These are phyloP conservation scores for Solanum chilense DNA, from an alignment of 257 asterid genomes.

Conservation along the genomic window DNA sequence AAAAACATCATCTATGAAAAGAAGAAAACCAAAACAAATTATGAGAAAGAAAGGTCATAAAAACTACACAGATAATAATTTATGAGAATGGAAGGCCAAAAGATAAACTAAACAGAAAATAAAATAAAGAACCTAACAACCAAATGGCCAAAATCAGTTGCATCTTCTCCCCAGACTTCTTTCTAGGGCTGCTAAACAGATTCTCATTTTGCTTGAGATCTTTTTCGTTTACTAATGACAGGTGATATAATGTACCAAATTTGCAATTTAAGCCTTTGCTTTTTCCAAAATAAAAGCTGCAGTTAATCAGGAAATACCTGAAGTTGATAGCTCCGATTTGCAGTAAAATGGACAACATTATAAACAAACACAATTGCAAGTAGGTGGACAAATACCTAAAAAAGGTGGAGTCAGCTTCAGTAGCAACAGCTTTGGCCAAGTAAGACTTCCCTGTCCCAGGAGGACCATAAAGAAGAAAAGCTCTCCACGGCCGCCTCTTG, in stretches of 20 bases:
- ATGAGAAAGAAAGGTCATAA: neutral
- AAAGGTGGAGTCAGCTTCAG: conserved; percentile 97
- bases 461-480: conserved; percentile 96
- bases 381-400: conserved; percentile 51
- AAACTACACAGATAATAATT: neutral
- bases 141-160: neutral
- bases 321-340: neutral
- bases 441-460: conserved; percentile 99
- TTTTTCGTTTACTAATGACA: neutral
- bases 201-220: neutral
- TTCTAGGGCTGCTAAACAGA: neutral
- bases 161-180: neutral
- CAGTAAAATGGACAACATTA: neutral
- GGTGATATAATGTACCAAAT: neutral
- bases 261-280: neutral
- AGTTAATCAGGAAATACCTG: neutral
- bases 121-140: neutral
- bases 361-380: neutral
- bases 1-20: neutral
- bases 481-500: conserved; percentile 87
- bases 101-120: neutral
- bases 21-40: neutral
- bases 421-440: conserved; percentile 98
- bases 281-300: neutral
- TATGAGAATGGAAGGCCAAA: neutral